A percentile compares a stretch with the other conserved stretches of the same genome.
These are phyloP conservation scores for Aspergillus costaricaensis DNA, from an alignment of 2,329 filamentous ascomycete genomes.

Conservation along the genomic window DNA sequence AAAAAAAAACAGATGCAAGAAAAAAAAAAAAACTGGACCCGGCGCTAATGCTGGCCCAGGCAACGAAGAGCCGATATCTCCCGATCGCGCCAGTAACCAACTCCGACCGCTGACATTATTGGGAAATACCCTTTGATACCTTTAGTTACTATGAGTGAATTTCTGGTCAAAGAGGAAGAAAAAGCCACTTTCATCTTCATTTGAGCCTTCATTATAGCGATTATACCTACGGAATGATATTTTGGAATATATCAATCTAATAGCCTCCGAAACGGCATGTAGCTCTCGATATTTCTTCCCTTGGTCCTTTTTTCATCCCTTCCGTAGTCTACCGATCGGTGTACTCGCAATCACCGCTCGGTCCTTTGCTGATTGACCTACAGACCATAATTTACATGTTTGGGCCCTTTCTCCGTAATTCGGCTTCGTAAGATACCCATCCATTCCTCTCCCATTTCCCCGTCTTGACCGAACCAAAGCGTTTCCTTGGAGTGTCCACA, in stretches of 20 bases:
- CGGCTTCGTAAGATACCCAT: conserved; percentile 5
- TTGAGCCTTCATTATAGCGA: not conserved
- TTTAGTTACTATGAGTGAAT: not conserved
- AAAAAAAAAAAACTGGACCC: conserved; percentile 21
- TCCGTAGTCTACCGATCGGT: not conserved
- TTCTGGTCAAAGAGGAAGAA: not conserved
- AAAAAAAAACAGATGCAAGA: conserved; percentile 3
- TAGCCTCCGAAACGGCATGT: no score
- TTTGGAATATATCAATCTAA: no score
- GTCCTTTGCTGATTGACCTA: conserved; percentile 4
- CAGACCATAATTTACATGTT: not conserved
- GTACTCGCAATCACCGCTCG: not conserved
- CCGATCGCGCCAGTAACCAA: conserved; percentile 33
- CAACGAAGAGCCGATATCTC: conserved; percentile 41
- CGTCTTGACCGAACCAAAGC: conserved; percentile 17
- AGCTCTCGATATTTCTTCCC: not conserved
- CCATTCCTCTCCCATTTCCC: conserved; percentile 11
- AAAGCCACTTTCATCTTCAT: not conserved
- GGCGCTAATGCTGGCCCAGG: conserved; percentile 28
- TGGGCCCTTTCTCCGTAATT: conserved; percentile 4
- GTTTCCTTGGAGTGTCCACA: conserved; percentile 21
- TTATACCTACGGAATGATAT: not conserved
- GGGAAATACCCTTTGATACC: conserved; percentile 2
- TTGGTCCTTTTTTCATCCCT: not conserved
- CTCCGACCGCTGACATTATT: conserved; percentile 17